Conservation (phyloP, 2,329 filamentous ascomycete species). For the Clathrospora elynae region DNA sequence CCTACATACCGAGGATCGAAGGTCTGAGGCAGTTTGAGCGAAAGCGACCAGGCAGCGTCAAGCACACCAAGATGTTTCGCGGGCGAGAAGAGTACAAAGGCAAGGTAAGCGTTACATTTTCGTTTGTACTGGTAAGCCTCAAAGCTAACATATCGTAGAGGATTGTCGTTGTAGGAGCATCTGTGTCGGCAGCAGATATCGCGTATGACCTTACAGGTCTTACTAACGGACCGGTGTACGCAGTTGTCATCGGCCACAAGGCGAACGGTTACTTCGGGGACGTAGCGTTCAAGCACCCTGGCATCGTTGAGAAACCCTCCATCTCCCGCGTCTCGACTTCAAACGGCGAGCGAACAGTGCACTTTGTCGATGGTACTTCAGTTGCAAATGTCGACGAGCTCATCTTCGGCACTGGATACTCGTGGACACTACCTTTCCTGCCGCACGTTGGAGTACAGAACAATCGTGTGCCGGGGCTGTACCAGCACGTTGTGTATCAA, state of each 20-base stretch:
- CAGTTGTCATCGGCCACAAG: conserved; percentile 61
- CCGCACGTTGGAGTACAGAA: conserved; percentile 56
- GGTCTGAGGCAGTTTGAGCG: conserved; percentile 58
- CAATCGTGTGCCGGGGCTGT: conserved; percentile 62
- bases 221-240: conserved; percentile 56
- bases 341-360: conserved; percentile 52
- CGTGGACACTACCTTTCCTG: conserved; percentile 65
- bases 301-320: conserved; percentile 55
- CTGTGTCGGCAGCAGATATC: conserved; percentile 68
- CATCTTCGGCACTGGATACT: conserved; percentile 70
- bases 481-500: conserved; percentile 63
- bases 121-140: no score
- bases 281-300: conserved; percentile 64
- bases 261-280: conserved; percentile 62
- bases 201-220: conserved; percentile 58
- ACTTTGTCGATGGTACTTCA: conserved; percentile 61
- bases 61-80: conserved; percentile 62
- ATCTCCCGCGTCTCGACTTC: conserved; percentile 52
- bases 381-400: conserved; percentile 64
- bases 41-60: conserved; percentile 55
- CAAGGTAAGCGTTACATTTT: conserved; percentile 48
- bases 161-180: conserved; percentile 67
- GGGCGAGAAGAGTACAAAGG: conserved; percentile 53
- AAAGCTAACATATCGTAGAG: no score
- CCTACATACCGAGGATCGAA: conserved; percentile 59